Percentiles rank a stretch among this genome's conserved stretches.
Evolutionary conservation across 176 grass and related monocot genomes (phyloP).

Genomic region (Alloteropsis semialata): DNA sequence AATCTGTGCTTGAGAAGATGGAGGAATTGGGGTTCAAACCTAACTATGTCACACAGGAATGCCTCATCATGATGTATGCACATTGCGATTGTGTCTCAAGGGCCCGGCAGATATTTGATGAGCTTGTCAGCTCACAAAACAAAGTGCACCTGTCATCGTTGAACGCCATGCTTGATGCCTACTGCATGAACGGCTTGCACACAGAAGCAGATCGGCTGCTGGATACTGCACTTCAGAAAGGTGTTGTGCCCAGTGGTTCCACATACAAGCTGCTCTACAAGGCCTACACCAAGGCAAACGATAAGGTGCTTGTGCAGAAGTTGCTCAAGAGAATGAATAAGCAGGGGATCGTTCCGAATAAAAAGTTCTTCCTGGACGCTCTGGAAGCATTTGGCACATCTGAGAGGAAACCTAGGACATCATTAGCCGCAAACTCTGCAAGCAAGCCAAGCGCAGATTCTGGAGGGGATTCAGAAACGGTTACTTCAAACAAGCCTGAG

Average conservation of each 20-base stretch:
- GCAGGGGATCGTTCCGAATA: constrained; percentile 87
- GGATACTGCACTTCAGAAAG: constrained; percentile 52
- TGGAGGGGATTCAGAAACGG: constrained; percentile 21
- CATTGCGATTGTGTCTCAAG: constrained; percentile 68
- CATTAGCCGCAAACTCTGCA: constrained; percentile 22
- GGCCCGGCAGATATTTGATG: constrained; percentile 72
- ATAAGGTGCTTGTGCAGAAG: constrained; percentile 74
- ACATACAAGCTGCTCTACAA: constrained; percentile 97
- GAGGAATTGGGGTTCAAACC: constrained; percentile 76
- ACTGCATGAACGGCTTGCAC: constrained; percentile 80
- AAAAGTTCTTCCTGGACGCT: constrained; percentile 86
- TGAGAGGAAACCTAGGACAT: constrained; percentile 31
- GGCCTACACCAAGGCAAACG: constrained; percentile 58
- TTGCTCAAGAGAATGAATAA: constrained; percentile 73
- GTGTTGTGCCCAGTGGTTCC: constrained; percentile 53
- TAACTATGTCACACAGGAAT: constrained; percentile 80
- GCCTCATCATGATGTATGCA: constrained; percentile 71
- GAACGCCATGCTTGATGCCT: constrained; percentile 87
- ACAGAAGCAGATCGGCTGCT: constrained; percentile 72
- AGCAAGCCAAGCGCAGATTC: constrained; percentile 23
- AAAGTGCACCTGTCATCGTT: constrained; percentile 58
- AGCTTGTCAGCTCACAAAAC: constrained; percentile 55
- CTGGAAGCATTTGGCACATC: constrained; percentile 68
- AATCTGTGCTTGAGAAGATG: constrained; percentile 71
- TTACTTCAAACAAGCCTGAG: constrained; percentile 1